These are phyloP conservation scores for Podospora pseudocomata DNA, from an alignment of 495 filamentous ascomycete genomes.

Conservation along the genomic window DNA sequence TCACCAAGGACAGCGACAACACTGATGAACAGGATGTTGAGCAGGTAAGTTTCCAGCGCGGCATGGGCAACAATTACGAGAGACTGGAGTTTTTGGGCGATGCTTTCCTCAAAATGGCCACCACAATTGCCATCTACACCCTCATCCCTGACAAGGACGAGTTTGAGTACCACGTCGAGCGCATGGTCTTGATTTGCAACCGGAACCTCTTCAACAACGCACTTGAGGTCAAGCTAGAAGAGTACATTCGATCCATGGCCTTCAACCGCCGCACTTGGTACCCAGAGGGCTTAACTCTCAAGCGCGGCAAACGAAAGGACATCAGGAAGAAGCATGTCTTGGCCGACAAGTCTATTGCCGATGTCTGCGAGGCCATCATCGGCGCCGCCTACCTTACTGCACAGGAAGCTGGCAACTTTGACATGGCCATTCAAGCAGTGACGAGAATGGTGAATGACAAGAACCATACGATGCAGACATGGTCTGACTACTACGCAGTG, in stretches of 20 bases:
- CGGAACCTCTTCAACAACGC: conserved; percentile 80
- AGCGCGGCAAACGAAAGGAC: conserved; percentile 49
- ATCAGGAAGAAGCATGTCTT: conserved; percentile 54
- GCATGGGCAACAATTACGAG: conserved; percentile 98
- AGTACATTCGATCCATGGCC: conserved; percentile 76
- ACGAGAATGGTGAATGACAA: conserved; percentile 64
- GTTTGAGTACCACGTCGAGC: conserved; percentile 81
- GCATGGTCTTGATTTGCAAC: conserved; percentile 92
- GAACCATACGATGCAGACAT: conserved; percentile 65
- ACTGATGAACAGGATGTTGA: conserved; percentile 69
- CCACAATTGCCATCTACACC: conserved; percentile 77
- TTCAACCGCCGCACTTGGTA: conserved; percentile 84
- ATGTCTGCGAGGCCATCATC: conserved; percentile 94
- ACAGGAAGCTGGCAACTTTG: conserved; percentile 49
- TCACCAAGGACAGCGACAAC: conserved; percentile 95
- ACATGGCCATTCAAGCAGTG: conserved; percentile 80
- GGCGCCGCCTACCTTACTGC: conserved; percentile 77
- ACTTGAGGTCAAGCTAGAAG: conserved; percentile 60
- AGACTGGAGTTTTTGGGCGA: conserved; percentile 92
- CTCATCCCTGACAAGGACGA: conserved; percentile 75
- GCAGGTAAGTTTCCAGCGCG: conserved; percentile 71
- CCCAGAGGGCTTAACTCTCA: conserved; percentile 63
- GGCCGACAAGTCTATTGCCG: conserved; percentile 89
- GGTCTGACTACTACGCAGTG: conserved; percentile 64
- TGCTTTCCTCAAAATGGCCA: conserved; percentile 93